These are phyloP conservation scores for Talaromyces sp. DNA, from an alignment of 2,329 filamentous ascomycete genomes.

Conservation along the genomic window DNA sequence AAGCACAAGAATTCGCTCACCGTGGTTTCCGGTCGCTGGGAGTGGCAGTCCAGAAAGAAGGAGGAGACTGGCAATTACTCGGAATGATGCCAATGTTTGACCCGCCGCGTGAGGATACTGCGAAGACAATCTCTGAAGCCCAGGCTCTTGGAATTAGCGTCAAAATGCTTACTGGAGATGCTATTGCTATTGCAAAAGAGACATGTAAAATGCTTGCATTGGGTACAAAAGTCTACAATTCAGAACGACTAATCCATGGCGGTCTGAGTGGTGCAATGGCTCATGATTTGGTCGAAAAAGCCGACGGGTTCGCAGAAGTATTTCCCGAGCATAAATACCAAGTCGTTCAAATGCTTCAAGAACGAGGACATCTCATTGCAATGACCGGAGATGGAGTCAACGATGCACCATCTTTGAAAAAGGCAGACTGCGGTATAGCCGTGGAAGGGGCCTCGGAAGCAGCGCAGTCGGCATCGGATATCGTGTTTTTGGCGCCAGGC, in stretches of 20 bases:
- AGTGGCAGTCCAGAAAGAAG: constrained; percentile 71
- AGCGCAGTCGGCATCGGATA: constrained; percentile 67
- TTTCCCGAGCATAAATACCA: constrained; percentile 73
- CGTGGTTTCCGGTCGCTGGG: constrained; percentile 75
- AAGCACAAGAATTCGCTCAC: constrained; percentile 69
- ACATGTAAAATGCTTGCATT: constrained; percentile 76
- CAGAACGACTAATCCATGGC: constrained; percentile 69
- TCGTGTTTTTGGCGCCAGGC: constrained; percentile 68
- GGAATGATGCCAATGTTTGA: constrained; percentile 79
- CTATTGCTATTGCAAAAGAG: constrained; percentile 73
- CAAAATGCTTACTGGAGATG: constrained; percentile 77
- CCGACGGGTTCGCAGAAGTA: constrained; percentile 68
- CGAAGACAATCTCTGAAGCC: constrained; percentile 70
- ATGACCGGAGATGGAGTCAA: constrained; percentile 75
- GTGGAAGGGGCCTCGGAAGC: constrained; percentile 69
- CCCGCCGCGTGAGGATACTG: constrained; percentile 71
- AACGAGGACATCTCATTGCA: constrained; percentile 65
- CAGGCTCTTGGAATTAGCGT: constrained; percentile 70
- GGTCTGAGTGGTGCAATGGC: constrained; percentile 67
- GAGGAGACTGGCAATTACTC: constrained; percentile 66
- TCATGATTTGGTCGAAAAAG: constrained; percentile 69
- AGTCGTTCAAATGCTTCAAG: constrained; percentile 69
- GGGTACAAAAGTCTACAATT: constrained; percentile 76
- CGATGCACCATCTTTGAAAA: constrained; percentile 68
- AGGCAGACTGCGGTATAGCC: constrained; percentile 68